Percentiles rank a stretch among this genome's conserved stretches.
phyloP scores from a whole-genome alignment of 2,329 filamentous ascomycete species.

The Pseudogymnoascus sp. region DNA sequence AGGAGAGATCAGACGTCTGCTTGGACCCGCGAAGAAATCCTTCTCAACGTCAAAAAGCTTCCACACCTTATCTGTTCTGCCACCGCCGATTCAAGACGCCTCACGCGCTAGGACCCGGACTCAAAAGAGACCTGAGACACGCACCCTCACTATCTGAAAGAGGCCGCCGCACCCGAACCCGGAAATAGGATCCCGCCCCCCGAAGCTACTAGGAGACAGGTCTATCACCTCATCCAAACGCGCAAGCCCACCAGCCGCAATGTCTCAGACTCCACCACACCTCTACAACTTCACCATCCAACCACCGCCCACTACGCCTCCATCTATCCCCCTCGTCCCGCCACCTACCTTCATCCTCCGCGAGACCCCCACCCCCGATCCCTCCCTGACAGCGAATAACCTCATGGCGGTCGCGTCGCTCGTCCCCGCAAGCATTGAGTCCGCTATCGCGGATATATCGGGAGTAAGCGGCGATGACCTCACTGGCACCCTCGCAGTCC shows the following conservation, averaged over 20 bases:
- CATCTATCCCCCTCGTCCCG: not conserved
- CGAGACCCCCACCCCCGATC: not conserved
- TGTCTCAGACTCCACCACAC: not conserved
- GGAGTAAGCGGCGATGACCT: not conserved
- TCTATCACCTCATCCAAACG: not conserved
- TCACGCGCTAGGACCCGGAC: not conserved
- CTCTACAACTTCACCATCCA: not conserved
- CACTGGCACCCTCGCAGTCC: not conserved
- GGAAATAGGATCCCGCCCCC: not conserved
- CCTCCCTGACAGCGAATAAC: not conserved
- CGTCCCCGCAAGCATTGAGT: not conserved
- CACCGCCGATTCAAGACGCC: not conserved
- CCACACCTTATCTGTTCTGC: not conserved
- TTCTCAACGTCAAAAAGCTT: not conserved
- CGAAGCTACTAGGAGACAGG: not conserved
- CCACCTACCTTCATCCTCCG: not conserved
- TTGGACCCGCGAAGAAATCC: not conserved
- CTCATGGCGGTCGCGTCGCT: not conserved
- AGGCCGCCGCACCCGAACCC: not conserved
- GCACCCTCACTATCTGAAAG: conserved; percentile 5
- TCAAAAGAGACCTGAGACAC: not conserved
- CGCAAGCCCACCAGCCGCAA: not conserved
- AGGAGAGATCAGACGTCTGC: not conserved
- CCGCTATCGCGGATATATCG: not conserved
- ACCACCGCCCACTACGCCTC: not conserved